A percentile compares a stretch with the other conserved stretches of the same genome.
Evolutionary conservation across 352 stramenopile species (phyloP).

Genomic region (Lagenidium giganteum): DNA sequence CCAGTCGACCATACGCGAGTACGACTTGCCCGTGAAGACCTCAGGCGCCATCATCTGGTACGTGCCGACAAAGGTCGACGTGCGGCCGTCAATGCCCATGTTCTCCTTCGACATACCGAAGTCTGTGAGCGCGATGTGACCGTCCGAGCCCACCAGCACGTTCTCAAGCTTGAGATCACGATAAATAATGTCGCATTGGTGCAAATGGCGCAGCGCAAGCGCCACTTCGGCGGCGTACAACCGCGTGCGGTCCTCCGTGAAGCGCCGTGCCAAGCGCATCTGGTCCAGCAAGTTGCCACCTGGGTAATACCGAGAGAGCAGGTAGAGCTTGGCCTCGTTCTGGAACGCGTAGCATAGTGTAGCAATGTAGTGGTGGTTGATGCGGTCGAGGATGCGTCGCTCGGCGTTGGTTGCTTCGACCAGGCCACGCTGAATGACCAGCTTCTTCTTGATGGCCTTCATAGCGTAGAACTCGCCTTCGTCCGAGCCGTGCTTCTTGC

Average conservation of each 20-base stretch:
- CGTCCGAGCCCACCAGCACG: conserved; percentile 93
- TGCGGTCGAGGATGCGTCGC: conserved; percentile 82
- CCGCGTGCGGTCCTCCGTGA: conserved; percentile 89
- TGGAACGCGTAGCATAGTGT: conserved; percentile 91
- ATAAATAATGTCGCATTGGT: conserved; percentile 95
- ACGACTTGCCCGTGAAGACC: conserved; percentile 82
- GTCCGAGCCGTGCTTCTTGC: conserved; percentile 82
- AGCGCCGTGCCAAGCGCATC: conserved; percentile 85
- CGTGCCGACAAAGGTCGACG: conserved; percentile 89
- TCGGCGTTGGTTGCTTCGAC: conserved; percentile 91
- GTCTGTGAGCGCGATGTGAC: conserved; percentile 97
- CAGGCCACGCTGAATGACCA: conserved; percentile 80
- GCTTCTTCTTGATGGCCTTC: conserved; percentile 86
- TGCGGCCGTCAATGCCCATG: conserved; percentile 81
- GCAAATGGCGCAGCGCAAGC: conserved; percentile 92
- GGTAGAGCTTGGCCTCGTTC: conserved; percentile 85
- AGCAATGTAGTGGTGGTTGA: conserved; percentile 97
- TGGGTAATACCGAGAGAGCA: conserved; percentile 95
- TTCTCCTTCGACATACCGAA: conserved; percentile 99
- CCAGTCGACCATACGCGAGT: conserved; percentile 87
- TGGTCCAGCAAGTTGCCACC: conserved; percentile 95
- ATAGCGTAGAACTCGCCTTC: conserved; percentile 83
- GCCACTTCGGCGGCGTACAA: conserved; percentile 97
- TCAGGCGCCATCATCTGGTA: conserved; percentile 92
- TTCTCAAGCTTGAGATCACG: conserved; percentile 99